A percentile compares a stretch with the other conserved stretches of the same genome.
Conservation (phyloP, 805 yeast genomes). For the Starmerella davenportii region DNA sequence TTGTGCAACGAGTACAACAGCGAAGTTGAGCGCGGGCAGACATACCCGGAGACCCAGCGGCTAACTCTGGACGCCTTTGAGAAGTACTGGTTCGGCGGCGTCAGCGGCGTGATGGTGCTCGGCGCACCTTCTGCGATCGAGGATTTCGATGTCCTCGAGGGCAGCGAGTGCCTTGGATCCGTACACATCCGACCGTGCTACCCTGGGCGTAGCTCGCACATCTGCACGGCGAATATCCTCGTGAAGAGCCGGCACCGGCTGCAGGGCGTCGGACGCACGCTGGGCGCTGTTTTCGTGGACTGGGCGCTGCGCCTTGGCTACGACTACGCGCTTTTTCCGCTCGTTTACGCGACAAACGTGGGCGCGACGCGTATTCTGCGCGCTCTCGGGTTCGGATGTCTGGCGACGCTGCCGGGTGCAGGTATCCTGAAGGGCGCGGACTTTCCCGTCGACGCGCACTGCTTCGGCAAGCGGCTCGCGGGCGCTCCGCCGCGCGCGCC, state of each 20-base stretch:
- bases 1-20: conserved; percentile 81
- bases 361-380: conserved; percentile 70
- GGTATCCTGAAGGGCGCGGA: conserved; percentile 75
- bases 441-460: conserved; percentile 68
- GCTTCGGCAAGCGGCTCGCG: conserved; percentile 65
- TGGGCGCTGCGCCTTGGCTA: conserved; percentile 89
- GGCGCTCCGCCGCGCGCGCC: neutral
- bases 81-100: conserved; percentile 72
- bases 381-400: conserved; percentile 50
- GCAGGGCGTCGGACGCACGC: conserved; percentile 73
- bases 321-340: conserved; percentile 63
- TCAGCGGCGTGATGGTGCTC: conserved; percentile 34
- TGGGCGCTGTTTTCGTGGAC: conserved; percentile 65
- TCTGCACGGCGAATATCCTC: conserved; percentile 74
- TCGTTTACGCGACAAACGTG: conserved; percentile 75
- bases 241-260: conserved; percentile 89
- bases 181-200: conserved; percentile 73
- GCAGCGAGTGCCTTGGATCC: conserved; percentile 77
- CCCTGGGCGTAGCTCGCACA: conserved; percentile 84
- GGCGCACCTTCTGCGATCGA: conserved; percentile 16
- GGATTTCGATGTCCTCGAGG: conserved; percentile 49
- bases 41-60: conserved; percentile 71
- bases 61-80: conserved; percentile 59
- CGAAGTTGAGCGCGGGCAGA: conserved; percentile 79
- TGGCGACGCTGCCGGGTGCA: conserved; percentile 72